Evolutionary conservation across 1,284 basidiomycete species (phyloP), one percentile per base, ranked within the genome.

Genomic region (Microstroma glucosiphilum): DNA sequence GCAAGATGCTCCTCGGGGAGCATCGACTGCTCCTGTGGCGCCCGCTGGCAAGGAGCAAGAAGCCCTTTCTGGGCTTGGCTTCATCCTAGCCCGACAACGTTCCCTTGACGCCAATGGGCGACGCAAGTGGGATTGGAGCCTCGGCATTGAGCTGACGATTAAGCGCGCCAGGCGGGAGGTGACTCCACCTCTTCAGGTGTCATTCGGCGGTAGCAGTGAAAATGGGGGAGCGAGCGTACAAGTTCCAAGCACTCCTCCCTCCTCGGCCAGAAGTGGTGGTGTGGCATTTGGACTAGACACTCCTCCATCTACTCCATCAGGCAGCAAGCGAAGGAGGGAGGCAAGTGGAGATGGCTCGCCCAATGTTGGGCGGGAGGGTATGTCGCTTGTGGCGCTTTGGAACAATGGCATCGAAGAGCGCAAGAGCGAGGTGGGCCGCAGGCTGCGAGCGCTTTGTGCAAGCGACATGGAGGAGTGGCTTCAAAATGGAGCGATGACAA

Each of bases 301-400:
- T 17, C 51, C 51, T 8, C 51, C 51, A 15, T 17, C 51, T 21
- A 26, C 37, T 12, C 51, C 57, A 9, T 40, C 56, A 11, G 25
- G 13, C 8, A 12, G 12, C 11, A 58, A 58, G 26, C 43, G 57
- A 25, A 58, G 17, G 23, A 43, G 57, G 37, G 51, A 43, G 43
- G 11, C 57, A n/a, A 58, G 51, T 21, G 51, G 51, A 25, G 19
- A 19, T 19, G 51, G 21, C 15, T 54, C 51, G 3, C 15, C 15
- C 13, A 23, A 21, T 15, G 51, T 54, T 6, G 51, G 51, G 1
- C 55, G 62, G 8, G 62, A 63, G 11, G 67, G 66, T 11, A 75
- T 76, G 75, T 71, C 69, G 40, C 60, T 75, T 2, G 63, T 77
- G 1, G 76, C 76, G 6, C 58, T 75, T 53, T 78, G 76, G 76